Evolutionary conservation across 2,329 filamentous ascomycete genomes (phyloP), one percentile per base, ranked within the genome.

Genomic region (Alternaria novae-zelandiae): DNA sequence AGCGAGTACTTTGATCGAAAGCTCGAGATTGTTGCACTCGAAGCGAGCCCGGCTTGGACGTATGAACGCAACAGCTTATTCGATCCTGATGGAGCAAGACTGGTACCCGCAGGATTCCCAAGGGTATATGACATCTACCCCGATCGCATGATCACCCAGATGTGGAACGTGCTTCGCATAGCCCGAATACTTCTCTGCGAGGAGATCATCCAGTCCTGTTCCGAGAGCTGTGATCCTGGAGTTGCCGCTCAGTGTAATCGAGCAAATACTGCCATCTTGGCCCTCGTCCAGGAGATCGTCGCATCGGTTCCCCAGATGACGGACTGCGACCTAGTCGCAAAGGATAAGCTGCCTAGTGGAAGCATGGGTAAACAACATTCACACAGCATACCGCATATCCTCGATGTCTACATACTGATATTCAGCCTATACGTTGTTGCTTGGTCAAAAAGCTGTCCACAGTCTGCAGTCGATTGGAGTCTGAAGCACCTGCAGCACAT

Each of bases 131-230:
- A 79, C 41, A 58, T 72, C 6, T 79, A 79, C 55, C 65, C 71
- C 6, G 65, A 75, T 53, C 71, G 73, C 13, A 70, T 64, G 49
- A 59, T 72, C 7, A 74, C 71, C 8, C 77, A 79, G 55, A 73
- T 72, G 56, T 74, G 72, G 66, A 80, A 80, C 55, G 69, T 76
- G 6, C 56, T 76, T 21, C 69, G 78, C 15, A 44, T 74, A 6
- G 71, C 70, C n/a, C 64, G 77, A 20, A 79, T 79, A 26, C 54
- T 77, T 4, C 70, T 80, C 8, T 77, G 76, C 56, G 73, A 78
- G 43, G 60, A 70, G 49, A 65, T 74, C 49, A 46, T 73, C 7
- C 55, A 64, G n/a, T 61, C 57, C 12, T 65, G 32, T 21, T 17
- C 55, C 10, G 10, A 43, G 41, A 17, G 21, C 23, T n/a, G 54